phyloP scores from a whole-genome alignment of 306 rosid genomes.

The Citrullus colocynthis region DNA sequence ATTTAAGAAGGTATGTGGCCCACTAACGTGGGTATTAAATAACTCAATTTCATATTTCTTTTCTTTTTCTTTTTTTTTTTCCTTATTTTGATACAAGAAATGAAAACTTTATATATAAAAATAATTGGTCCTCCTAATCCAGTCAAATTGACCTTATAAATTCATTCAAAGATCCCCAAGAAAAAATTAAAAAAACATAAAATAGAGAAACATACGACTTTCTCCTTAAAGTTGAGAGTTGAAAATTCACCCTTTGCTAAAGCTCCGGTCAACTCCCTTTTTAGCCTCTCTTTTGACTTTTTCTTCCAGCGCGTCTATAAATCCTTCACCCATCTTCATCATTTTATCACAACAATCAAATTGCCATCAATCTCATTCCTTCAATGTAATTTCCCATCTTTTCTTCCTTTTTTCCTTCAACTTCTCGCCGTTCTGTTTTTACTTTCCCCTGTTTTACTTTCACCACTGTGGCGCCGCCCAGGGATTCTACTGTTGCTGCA shows the following conservation, averaged over 20 bases:
- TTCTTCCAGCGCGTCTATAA: background rate
- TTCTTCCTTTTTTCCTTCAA: background rate
- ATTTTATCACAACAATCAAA: background rate
- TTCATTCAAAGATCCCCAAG: background rate
- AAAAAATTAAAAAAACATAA: background rate
- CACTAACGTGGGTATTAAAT: too few relatives aligned
- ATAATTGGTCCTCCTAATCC: background rate
- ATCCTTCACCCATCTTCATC: background rate
- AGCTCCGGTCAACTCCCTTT: background rate
- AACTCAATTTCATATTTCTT: too few relatives aligned
- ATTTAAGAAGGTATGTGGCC: too few relatives aligned
- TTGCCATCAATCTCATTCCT: background rate
- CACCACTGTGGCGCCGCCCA: too few relatives aligned
- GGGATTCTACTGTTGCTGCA: background rate
- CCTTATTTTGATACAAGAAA: too few relatives aligned
- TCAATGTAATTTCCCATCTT: background rate
- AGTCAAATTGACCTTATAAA: slow-evolving; percentile 2
- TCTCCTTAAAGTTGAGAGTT: background rate
- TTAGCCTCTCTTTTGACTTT: background rate
- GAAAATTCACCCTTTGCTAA: background rate
- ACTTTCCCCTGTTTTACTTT: too few relatives aligned
- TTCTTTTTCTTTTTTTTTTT: too few relatives aligned
- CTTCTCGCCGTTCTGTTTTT: background rate
- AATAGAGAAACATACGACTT: background rate
- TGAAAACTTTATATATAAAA: too few relatives aligned